phyloP scores from a whole-genome alignment of 345 rosid genomes.

The Adansonia digitata region DNA sequence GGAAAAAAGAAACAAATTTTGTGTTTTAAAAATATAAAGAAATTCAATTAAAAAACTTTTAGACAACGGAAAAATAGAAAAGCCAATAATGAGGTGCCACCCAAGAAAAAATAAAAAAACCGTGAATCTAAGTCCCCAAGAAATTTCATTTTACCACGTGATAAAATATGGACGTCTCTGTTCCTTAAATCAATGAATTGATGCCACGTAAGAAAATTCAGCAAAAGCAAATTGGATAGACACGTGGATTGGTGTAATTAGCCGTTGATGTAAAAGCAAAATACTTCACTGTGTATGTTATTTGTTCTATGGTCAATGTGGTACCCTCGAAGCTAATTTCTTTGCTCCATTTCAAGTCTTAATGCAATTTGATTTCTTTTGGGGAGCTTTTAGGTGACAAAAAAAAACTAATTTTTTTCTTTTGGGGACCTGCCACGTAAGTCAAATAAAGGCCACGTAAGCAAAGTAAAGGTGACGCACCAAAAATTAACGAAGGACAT shows the following conservation, averaged over 20 bases:
- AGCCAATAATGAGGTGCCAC: slow-evolving; percentile 10
- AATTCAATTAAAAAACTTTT: too few species aligned
- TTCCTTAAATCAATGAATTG: background rate
- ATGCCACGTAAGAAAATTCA: background rate
- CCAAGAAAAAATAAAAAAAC: background rate
- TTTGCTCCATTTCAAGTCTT: slow-evolving; percentile 9
- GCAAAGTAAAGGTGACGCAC: too few species aligned
- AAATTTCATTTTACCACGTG: slow-evolving; percentile 3
- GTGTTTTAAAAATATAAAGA: too few species aligned
- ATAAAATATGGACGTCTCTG: background rate
- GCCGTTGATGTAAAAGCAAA: background rate
- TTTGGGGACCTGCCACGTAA: too few species aligned
- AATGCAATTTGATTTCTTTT: background rate
- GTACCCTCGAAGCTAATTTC: slow-evolving; percentile 9
- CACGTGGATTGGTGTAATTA: slow-evolving; percentile 11
- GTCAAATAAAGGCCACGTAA: too few species aligned
- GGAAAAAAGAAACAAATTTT: too few species aligned
- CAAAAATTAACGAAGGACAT: too few species aligned
- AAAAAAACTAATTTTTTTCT: too few species aligned
- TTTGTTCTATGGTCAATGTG: slow-evolving; percentile 1
- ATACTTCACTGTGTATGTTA: background rate
- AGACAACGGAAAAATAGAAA: background rate
- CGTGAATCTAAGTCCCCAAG: background rate
- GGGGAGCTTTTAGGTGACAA: slow-evolving; percentile 1
- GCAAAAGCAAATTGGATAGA: background rate